Conservation (phyloP, 257 asterid genomes). For the Solanum chmielewskii region DNA sequence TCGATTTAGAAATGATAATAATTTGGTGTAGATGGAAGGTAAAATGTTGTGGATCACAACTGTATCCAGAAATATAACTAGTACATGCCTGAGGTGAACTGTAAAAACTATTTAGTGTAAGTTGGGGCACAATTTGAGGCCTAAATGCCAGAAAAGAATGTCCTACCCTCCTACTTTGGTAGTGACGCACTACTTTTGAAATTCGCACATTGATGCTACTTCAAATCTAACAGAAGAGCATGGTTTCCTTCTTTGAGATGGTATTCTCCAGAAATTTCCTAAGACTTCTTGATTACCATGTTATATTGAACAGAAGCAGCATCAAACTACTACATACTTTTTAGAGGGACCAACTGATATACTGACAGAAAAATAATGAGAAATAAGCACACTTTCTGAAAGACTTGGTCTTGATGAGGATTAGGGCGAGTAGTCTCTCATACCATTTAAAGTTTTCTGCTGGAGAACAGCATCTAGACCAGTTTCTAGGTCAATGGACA, state of each 20-base stretch:
- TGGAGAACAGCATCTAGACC: slow-evolving; percentile 51
- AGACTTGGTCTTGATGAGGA: background rate
- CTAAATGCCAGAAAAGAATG: background rate
- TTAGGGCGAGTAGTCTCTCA: background rate
- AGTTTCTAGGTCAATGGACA: slow-evolving; percentile 39
- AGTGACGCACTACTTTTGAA: background rate
- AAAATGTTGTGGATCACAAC: background rate
- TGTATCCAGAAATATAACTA: background rate
- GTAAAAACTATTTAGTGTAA: background rate
- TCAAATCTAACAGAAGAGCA: background rate
- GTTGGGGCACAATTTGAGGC: background rate
- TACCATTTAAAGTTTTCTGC: slow-evolving; percentile 50
- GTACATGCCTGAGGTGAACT: background rate
- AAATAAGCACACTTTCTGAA: background rate
- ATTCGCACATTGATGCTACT: background rate
- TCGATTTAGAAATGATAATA: background rate
- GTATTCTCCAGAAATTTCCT: background rate
- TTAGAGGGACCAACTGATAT: background rate
- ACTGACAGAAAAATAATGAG: background rate
- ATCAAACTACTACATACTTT: background rate
- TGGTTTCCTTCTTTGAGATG: background rate
- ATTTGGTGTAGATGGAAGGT: background rate
- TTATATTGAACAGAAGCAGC: background rate
- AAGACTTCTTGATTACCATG: background rate
- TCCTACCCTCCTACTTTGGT: background rate